These are phyloP conservation scores for Pholiota conissans DNA, from an alignment of 768 basidiomycete genomes.

Conservation along the genomic window DNA sequence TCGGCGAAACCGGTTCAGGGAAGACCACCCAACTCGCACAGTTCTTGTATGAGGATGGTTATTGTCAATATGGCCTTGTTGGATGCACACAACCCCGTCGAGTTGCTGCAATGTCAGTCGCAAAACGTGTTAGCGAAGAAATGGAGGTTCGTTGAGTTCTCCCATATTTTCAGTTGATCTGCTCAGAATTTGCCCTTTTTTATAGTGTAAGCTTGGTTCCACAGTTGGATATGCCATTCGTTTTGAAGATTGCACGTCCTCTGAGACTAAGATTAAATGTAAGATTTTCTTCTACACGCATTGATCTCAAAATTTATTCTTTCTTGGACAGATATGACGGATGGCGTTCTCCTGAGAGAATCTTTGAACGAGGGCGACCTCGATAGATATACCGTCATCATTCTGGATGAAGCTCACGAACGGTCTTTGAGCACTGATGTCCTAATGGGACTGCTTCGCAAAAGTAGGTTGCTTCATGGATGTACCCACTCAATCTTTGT, in stretches of 20 bases:
- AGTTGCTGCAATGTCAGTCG: slow-evolving; percentile 99
- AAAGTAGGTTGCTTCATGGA: slow-evolving; percentile 59
- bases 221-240: slow-evolving; percentile 97
- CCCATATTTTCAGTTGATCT: neutral
- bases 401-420: slow-evolving; percentile 99
- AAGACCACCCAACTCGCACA: slow-evolving; percentile 97
- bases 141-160: slow-evolving; percentile 73
- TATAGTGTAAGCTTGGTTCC: slow-evolving; percentile 82
- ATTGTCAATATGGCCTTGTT: slow-evolving; percentile 84
- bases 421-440: slow-evolving; percentile 97
- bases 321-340: slow-evolving; percentile 83
- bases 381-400: slow-evolving; percentile 94
- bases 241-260: slow-evolving; percentile 95
- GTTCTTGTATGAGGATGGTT: slow-evolving; percentile 97
- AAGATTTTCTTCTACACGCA: slow-evolving; percentile 20
- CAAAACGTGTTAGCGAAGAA: slow-evolving; percentile 99
- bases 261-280: slow-evolving; percentile 98
- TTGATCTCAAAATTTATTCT: slow-evolving; percentile 3
- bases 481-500: no score
- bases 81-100: slow-evolving; percentile 98
- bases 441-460: slow-evolving; percentile 92
- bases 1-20: slow-evolving; percentile 99
- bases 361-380: slow-evolving; percentile 98
- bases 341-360: slow-evolving; percentile 97
- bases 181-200: slow-evolving; percentile 1